Evolutionary conservation across 2,329 filamentous ascomycete genomes (phyloP).

Genomic region (Aureobasidium musti): DNA sequence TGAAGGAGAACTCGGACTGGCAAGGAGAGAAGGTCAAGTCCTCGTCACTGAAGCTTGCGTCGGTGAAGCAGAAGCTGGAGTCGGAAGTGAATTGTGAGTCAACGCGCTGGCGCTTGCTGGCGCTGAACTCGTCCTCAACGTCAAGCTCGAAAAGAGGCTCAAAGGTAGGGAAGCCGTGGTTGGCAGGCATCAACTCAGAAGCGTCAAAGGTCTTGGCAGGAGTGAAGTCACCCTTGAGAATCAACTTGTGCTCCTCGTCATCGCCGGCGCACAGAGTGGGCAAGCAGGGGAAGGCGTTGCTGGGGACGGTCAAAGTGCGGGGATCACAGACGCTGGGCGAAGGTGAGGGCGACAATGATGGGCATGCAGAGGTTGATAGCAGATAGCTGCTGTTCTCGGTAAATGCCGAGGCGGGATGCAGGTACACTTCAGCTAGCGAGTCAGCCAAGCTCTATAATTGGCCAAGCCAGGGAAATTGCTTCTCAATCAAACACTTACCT

Average conservation of each 20-base stretch:
- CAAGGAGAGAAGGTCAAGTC: slow-evolving; percentile 46
- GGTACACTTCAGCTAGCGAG: slow-evolving; percentile 56
- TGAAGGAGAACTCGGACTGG: slow-evolving; percentile 32
- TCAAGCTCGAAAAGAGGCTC: slow-evolving; percentile 88
- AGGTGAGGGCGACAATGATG: slow-evolving; percentile 84
- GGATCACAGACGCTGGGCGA: slow-evolving; percentile 81
- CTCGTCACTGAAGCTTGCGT: slow-evolving; percentile 74
- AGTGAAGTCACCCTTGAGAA: slow-evolving; percentile 50
- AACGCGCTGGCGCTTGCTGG: slow-evolving; percentile 72
- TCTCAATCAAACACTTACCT: slow-evolving; percentile 61
- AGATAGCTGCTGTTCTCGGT: slow-evolving; percentile 61
- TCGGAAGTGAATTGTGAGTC: slow-evolving; percentile 60
- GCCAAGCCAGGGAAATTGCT: slow-evolving; percentile 19
- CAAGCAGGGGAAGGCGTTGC: slow-evolving; percentile 61
- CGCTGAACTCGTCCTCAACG: slow-evolving; percentile 79
- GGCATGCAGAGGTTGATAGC: slow-evolving; percentile 71
- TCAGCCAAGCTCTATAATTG: slow-evolving; percentile 30
- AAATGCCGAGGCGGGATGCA: slow-evolving; percentile 66
- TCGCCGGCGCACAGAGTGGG: slow-evolving; percentile 63
- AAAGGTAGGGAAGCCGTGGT: slow-evolving; percentile 68
- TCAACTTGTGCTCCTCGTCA: slow-evolving; percentile 43
- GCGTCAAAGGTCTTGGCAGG: slow-evolving; percentile 37
- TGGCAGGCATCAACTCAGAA: slow-evolving; percentile 47
- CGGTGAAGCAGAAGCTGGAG: slow-evolving; percentile 70
- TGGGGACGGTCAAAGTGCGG: slow-evolving; percentile 76